Base-by-base conservation (phyloP, 2,329 filamentous ascomycete species). In the Falciphora oryzae region DNA sequence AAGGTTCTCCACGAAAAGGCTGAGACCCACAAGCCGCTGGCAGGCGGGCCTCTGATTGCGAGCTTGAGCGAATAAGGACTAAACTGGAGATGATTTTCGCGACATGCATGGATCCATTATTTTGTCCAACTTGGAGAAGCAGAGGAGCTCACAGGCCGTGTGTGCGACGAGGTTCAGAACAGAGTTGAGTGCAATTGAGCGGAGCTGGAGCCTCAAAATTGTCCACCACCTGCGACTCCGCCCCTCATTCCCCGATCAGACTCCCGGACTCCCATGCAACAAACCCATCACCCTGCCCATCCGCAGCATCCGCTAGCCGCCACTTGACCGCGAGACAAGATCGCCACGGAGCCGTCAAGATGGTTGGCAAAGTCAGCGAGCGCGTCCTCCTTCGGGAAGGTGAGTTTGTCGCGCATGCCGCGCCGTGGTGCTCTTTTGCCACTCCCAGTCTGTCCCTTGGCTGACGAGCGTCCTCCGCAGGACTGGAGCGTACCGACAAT, bases 401-500 rank as follows among this genome's bases (percentile, higher is more conserved):
- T 86, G 74, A 71, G 80, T 73, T 38, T n/a, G 57, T n/a, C 14
- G 27, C 27, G 25, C 28, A 18, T 53, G n/a, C 57, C 66, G 27
- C 31, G 22, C 32, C 32, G 56, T 31, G 29, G 18, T n/a, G 50
- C 57, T 53, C 8, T 31, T 29, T 35, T 62, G 28, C 27, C 56
- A 32, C 13, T 62, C 38, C 32, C 38, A n/a, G 59, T 8, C 16
- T 11, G 22, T 29, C n/a, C 61, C 28, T 25, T 57, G 59, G n/a
- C 61, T 62, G 22, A 62, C 25, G 32, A 25, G 5, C 18, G 4
- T 11, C 57, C 68, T 38, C 28, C 50, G 35, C 75, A 97, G 94
- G 95, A 69, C 87, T 99, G 69, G 92, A 96, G 80, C 87, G 94
- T 74, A 98, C 95, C 66, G 95, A 99, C 81, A 99, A 99, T 85